Evolutionary conservation across 371 early-diverging fungal species (phyloP), one percentile per base, ranked within the genome.

Genomic region (Fennellomyces sp.): DNA sequence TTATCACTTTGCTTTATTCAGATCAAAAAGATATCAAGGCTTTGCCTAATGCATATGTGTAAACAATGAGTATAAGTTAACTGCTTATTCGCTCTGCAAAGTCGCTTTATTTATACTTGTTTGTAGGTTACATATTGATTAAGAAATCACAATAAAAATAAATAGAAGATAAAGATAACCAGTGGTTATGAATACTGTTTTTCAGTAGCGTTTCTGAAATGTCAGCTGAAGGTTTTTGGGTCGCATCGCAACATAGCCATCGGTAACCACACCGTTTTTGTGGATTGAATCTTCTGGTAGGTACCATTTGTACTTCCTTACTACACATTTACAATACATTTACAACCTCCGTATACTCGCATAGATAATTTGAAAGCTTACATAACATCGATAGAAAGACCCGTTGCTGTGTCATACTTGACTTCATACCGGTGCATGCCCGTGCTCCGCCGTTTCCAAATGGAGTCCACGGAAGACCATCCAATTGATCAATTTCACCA

Each of bases 401-500:
- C 27, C 60, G 33, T 28, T 52, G 23, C 60, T 47, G 47, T 33
- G 54, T 26, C 28, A 53, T 29, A 31, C 13, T 51, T 33, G 60
- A 21, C 33, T 49, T 49, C 4, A 49, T 21, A 36, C 38, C 6
- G 28, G 21, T 33, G 45, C 27, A 41, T 31, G 23, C 4, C 49
- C 36, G 2, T 39, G 38, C 5, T 59, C 68, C 11, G 10, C n/a
- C n/a, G n/a, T n/a, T n/a, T n/a, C n/a, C n/a, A n/a, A n/a, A n/a
- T n/a, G n/a, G n/a, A n/a, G n/a, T n/a, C n/a, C n/a, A n/a, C n/a
- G n/a, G n/a, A n/a, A n/a, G 19, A 27, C 58, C 3, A 31, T 47
- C 17, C 48, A 47, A 33, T 27, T 70, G 70, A 11, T 58, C 63
- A 12, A 50, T 38, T 21, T 61, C 67, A 10, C 58, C 63, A 31